Evolutionary conservation across 805 yeast species (phyloP), one percentile per base, ranked within the genome.

Genomic region (Metschnikowia gruessii): DNA sequence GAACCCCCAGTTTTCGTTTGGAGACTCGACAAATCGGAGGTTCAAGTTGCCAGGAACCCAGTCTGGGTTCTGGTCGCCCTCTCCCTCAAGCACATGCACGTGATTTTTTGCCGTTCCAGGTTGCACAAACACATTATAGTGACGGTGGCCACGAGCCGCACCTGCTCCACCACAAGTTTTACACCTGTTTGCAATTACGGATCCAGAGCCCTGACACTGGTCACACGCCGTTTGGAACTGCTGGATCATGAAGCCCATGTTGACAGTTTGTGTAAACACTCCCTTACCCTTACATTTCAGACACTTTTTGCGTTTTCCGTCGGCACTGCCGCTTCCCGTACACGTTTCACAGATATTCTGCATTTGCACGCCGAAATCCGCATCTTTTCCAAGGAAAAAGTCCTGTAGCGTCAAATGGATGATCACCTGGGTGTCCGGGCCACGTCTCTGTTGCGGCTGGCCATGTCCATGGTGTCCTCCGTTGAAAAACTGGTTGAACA

Each of bases 161-260:
- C 89, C 85, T 2, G 66, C 51, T 1, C 99, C 99, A 11, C 72
- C 64, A 66, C 99, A 94, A 29, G 62, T 66, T 15, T 71, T 61
- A 71, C 99, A 94, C 37, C 75, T 74, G 53, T 84, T 71, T 39
- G 76, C 70, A 34, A 88, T 83, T 7, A 74, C 66, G 45, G 79
- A 70, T 11, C 99, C 99, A 37, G 74, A 69, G 30, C 98, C 98
- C 10, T 70, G 68, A 74, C 99, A 94, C 42, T 70, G 68, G 44
- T 85, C 89, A 75, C 99, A 94, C 3, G 76, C 74, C 37, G 82
- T 77, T 62, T 87, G 92, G 56, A 91, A 75, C 51, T 83, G 86
- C 66, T 94, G 98, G 51, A 87, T 70, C 89, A 94, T 87, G 4
- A 95, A 95, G 0, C 88, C 97, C 54, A 92, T 66, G 62, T 91